Conservation (phyloP, 2,329 filamentous ascomycete genomes). For the Aspergillus ruber region DNA sequence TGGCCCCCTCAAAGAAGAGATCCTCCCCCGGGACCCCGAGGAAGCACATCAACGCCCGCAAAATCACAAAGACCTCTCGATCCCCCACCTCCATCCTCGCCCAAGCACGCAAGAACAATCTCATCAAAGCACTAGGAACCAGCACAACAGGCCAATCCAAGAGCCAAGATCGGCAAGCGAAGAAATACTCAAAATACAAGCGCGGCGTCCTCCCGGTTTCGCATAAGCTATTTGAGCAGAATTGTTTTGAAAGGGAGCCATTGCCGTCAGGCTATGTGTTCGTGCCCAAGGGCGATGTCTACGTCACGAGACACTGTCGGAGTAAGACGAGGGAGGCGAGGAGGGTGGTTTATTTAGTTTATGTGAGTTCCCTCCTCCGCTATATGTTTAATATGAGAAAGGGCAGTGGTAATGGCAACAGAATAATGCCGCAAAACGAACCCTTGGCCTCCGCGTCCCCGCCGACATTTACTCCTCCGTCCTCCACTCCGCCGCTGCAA, state of each 20-base stretch:
- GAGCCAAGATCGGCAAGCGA: constrained; percentile 2
- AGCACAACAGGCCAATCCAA: neutral
- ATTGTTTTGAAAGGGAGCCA: constrained; percentile 21
- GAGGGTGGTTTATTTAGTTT: constrained; percentile 31
- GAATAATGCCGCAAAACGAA: constrained; percentile 24
- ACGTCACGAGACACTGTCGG: constrained; percentile 39
- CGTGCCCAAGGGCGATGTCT: constrained; percentile 38
- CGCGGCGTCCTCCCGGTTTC: constrained; percentile 12
- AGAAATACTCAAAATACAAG: constrained; percentile 10
- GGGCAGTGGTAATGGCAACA: constrained; percentile 7
- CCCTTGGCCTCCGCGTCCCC: constrained; percentile 41
- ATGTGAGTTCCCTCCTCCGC: constrained; percentile 20
- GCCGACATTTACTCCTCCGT: constrained; percentile 33
- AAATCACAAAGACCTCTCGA: constrained; percentile 7
- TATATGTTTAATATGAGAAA: neutral
- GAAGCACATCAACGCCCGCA: constrained; percentile 5
- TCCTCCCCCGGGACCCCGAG: neutral
- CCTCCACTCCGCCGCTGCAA: constrained; percentile 31
- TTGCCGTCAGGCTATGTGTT: constrained; percentile 31
- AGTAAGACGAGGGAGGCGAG: constrained; percentile 27
- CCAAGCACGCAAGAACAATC: constrained; percentile 8
- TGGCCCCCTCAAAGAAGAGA: too few relatives aligned
- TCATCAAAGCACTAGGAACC: constrained; percentile 2
- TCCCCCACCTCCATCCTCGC: constrained; percentile 10
- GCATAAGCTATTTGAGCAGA: constrained; percentile 26